Percentiles rank a stretch among this genome's conserved stretches.
phyloP scores from a whole-genome alignment of 2,329 filamentous ascomycete species.

The Fusarium beomiforme region DNA sequence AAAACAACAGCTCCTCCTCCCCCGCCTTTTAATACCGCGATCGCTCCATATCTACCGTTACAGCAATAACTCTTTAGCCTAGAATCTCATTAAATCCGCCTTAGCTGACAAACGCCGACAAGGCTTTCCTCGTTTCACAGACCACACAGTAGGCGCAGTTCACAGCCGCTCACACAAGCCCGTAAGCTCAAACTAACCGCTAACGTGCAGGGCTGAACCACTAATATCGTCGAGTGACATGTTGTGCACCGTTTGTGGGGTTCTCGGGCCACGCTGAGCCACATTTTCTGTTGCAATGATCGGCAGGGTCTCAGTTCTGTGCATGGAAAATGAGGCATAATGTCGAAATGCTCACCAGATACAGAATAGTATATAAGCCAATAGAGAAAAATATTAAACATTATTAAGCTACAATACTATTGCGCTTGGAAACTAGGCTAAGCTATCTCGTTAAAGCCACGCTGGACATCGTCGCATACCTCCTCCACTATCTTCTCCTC shows the following conservation, averaged over 20 bases:
- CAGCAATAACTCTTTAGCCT: constrained; percentile 9
- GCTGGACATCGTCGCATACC: constrained; percentile 23
- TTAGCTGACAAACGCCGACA: constrained; percentile 31
- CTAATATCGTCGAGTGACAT: constrained; percentile 26
- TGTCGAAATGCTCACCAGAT: background rate
- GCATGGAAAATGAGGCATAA: constrained; percentile 7
- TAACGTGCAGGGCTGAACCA: constrained; percentile 23
- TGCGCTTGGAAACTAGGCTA: background rate
- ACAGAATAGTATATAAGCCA: background rate
- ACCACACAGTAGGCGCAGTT: constrained; percentile 30
- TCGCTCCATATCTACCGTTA: background rate
- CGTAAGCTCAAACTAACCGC: constrained; percentile 19
- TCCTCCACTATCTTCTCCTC: constrained; percentile 33
- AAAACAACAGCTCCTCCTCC: constrained; percentile 17
- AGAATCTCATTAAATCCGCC: constrained; percentile 21
- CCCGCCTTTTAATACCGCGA: constrained; percentile 35
- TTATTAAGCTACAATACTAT: background rate
- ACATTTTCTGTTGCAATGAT: constrained; percentile 14
- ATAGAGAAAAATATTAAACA: background rate
- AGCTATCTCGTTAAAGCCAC: constrained; percentile 24
- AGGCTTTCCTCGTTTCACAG: constrained; percentile 23
- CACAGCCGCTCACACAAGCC: constrained; percentile 31
- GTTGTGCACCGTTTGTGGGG: constrained; percentile 8
- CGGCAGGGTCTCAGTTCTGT: constrained; percentile 6
- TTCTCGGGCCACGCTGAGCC: constrained; percentile 15